Conservation (phyloP, 768 basidiomycete genomes). For the Serendipita indica region DNA sequence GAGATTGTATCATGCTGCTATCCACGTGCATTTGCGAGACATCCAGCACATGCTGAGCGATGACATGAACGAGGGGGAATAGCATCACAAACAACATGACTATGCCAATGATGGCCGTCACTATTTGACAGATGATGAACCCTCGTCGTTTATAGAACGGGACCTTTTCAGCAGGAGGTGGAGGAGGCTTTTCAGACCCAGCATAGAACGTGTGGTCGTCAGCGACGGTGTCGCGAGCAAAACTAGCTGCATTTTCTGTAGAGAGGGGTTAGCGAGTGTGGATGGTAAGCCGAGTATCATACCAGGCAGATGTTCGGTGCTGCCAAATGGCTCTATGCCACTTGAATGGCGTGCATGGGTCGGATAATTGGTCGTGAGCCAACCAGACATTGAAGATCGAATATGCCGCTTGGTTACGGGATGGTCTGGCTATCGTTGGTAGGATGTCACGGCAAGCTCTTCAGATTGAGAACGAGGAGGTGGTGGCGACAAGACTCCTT, state of each 20-base stretch:
- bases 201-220: background rate
- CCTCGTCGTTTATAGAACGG: constrained; percentile 48
- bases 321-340: background rate
- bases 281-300: background rate
- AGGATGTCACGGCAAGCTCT: too few relatives aligned
- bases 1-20: constrained; percentile 9
- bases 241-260: background rate
- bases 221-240: background rate
- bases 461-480: too few relatives aligned
- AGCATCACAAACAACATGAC: constrained; percentile 51
- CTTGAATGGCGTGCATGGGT: constrained; percentile 7
- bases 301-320: background rate
- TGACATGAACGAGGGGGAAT: constrained; percentile 52
- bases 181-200: background rate
- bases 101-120: constrained; percentile 39
- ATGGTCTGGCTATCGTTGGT: background rate
- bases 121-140: constrained; percentile 45
- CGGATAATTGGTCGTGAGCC: background rate
- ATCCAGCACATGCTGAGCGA: constrained; percentile 50
- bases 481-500: background rate
- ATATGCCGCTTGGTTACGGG: background rate
- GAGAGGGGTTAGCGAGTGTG: background rate
- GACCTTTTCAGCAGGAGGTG: constrained; percentile 12
- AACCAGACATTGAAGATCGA: too few relatives aligned
- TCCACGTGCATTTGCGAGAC: constrained; percentile 39